Percentiles rank a stretch among this genome's conserved stretches.
Evolutionary conservation across 2,329 filamentous ascomycete genomes (phyloP).

Genomic region (Clonostachys sp.): DNA sequence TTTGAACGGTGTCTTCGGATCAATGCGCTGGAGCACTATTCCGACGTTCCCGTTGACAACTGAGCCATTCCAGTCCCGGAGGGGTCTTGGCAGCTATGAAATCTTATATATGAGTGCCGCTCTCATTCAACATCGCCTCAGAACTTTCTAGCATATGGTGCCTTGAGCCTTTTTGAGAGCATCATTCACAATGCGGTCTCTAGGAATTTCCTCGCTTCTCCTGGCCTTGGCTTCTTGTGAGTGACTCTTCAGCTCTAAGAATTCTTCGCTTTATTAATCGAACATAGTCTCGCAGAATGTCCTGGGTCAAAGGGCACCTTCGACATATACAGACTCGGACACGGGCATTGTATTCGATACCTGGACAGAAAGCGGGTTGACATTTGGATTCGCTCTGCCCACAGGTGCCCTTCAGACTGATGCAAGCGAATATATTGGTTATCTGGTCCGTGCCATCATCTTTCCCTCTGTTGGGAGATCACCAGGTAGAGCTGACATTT

Average conservation of each 20-base stretch:
- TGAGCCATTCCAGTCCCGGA: too few relatives aligned
- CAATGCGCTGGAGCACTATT: too few relatives aligned
- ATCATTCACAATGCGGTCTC: slow-evolving; percentile 2
- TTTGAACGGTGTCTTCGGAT: too few relatives aligned
- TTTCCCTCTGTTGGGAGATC: too few relatives aligned
- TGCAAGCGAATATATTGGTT: slow-evolving; percentile 54
- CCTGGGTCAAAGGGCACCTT: neutral
- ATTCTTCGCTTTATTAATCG: neutral
- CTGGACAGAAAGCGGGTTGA: slow-evolving; percentile 38
- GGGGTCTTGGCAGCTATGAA: too few relatives aligned
- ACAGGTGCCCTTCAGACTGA: slow-evolving; percentile 37
- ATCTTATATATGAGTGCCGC: too few relatives aligned
- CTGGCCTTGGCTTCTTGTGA: slow-evolving; percentile 4
- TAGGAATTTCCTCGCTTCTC: slow-evolving; percentile 1
- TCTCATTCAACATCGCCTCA: too few relatives aligned
- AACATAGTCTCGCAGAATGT: neutral
- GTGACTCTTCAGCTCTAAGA: neutral
- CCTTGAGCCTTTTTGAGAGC: too few relatives aligned
- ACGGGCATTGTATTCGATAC: slow-evolving; percentile 51
- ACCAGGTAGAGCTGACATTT: too few relatives aligned
- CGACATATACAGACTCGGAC: slow-evolving; percentile 32
- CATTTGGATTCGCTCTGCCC: slow-evolving; percentile 52
- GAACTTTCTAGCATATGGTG: too few relatives aligned
- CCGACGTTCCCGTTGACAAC: too few relatives aligned
- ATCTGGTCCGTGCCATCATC: slow-evolving; percentile 34